Conservation (phyloP, 106 monocot genomes). For the Apostasia ramifera region DNA sequence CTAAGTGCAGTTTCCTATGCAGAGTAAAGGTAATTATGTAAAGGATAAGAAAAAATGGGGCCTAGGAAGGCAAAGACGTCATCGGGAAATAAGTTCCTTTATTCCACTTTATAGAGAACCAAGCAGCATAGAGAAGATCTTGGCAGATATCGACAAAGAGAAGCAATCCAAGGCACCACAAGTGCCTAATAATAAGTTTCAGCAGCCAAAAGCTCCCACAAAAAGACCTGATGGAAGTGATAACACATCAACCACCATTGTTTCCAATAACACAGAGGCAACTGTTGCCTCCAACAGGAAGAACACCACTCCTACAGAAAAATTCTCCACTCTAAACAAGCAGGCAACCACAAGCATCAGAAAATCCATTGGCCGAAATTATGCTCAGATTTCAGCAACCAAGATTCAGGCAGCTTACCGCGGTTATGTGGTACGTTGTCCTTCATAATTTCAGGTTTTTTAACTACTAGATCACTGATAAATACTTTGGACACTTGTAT, state of each 20-base stretch:
- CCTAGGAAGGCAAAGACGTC: slow-evolving; percentile 24
- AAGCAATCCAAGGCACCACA: slow-evolving; percentile 16
- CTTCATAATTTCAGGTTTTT: too few relatives aligned
- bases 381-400: slow-evolving; percentile 38
- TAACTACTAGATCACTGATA: too few relatives aligned
- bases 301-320: neutral
- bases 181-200: slow-evolving; percentile 11
- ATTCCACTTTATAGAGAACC: slow-evolving; percentile 51
- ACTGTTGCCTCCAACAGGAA: neutral
- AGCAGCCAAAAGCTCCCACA: slow-evolving; percentile 12
- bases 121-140: slow-evolving; percentile 85
- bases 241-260: neutral
- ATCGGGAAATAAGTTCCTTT: slow-evolving; percentile 49
- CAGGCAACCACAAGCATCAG: slow-evolving; percentile 5
- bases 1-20: neutral
- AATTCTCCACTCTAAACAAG: neutral
- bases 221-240: neutral
- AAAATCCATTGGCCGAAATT: slow-evolving; percentile 9
- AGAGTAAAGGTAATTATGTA: slow-evolving; percentile 23
- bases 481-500: too few relatives aligned
- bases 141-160: slow-evolving; percentile 68
- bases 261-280: neutral
- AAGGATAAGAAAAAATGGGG: slow-evolving; percentile 60
- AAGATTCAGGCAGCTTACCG: slow-evolving; percentile 80
- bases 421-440: slow-evolving; percentile 53